phyloP scores from a whole-genome alignment of 2,329 filamentous ascomycete genomes.

The Aspergillus quadricinctus region DNA sequence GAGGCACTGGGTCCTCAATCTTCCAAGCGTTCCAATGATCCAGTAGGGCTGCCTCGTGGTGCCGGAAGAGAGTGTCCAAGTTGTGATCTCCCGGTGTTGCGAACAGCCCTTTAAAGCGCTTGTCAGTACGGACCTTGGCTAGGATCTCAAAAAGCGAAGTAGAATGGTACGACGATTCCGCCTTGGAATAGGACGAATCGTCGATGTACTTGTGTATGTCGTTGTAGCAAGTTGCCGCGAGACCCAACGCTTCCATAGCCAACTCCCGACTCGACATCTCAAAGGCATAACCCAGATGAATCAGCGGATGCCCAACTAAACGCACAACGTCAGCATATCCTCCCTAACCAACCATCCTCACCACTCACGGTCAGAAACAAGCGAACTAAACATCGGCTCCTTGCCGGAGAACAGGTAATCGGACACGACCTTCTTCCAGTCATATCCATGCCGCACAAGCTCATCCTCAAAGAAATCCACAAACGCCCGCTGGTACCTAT shows the following conservation, averaged over 20 bases:
- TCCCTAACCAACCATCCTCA: not conserved
- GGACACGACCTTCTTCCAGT: constrained; percentile 74
- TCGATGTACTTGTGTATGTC: constrained; percentile 62
- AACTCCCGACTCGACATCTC: constrained; percentile 82
- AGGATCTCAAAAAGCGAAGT: constrained; percentile 68
- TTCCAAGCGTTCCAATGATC: constrained; percentile 92
- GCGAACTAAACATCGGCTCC: constrained; percentile 72
- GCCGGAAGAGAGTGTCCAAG: constrained; percentile 62
- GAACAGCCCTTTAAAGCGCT: constrained; percentile 65
- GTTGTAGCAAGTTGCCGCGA: constrained; percentile 59
- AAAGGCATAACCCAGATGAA: constrained; percentile 90
- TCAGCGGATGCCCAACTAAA: constrained; percentile 81
- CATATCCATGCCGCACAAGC: constrained; percentile 69
- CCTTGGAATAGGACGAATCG: constrained; percentile 62
- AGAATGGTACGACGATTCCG: constrained; percentile 55
- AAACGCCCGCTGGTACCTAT: constrained; percentile 78
- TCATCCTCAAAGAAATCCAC: constrained; percentile 96
- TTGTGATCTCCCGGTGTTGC: constrained; percentile 57
- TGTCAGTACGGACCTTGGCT: constrained; percentile 63
- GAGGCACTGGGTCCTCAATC: constrained; percentile 63
- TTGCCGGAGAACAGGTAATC: constrained; percentile 67
- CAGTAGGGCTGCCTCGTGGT: constrained; percentile 66
- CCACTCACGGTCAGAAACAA: constrained; percentile 70
- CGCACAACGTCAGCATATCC: constrained; percentile 22
- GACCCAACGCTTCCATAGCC: constrained; percentile 78